A percentile compares a stretch with the other conserved stretches of the same genome.
Conservation (phyloP, 208 protist species). For the Acanthamoeba culbertsoni region DNA sequence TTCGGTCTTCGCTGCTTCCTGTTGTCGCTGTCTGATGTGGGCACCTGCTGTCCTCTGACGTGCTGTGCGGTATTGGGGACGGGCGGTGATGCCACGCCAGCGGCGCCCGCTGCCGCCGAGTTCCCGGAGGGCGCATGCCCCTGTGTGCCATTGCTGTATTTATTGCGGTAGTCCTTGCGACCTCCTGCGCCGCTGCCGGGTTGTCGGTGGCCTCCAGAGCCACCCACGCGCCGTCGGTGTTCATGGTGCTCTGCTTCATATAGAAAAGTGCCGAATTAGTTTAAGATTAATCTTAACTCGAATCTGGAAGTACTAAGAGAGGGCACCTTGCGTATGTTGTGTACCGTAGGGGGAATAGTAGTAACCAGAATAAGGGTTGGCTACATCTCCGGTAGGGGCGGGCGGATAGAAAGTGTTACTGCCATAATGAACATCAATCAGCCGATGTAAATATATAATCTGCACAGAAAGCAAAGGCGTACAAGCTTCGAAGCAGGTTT, state of each 20-base stretch:
- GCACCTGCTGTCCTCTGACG: neutral
- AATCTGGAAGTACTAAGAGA: too few species aligned
- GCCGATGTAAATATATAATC: neutral
- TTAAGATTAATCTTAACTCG: too few species aligned
- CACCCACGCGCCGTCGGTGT: neutral
- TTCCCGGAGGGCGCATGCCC: neutral
- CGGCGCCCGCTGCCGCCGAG: neutral
- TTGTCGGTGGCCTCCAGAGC: neutral
- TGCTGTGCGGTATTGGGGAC: neutral
- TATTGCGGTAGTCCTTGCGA: neutral
- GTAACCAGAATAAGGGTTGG: neutral
- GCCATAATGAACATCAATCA: neutral
- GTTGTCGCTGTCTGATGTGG: neutral
- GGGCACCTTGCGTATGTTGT: neutral
- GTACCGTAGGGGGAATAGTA: neutral
- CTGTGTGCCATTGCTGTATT: neutral
- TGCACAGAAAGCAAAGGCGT: neutral
- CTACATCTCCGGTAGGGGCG: neutral
- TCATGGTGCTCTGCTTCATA: neutral
- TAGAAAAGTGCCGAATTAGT: neutral
- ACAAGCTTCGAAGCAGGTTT: slow-evolving; percentile 64
- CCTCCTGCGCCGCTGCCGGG: neutral
- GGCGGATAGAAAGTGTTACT: neutral
- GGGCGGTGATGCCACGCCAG: neutral
- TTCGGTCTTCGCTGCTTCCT: neutral